phyloP scores from a whole-genome alignment of 208 protist genomes.

The Angomonas deanei region DNA sequence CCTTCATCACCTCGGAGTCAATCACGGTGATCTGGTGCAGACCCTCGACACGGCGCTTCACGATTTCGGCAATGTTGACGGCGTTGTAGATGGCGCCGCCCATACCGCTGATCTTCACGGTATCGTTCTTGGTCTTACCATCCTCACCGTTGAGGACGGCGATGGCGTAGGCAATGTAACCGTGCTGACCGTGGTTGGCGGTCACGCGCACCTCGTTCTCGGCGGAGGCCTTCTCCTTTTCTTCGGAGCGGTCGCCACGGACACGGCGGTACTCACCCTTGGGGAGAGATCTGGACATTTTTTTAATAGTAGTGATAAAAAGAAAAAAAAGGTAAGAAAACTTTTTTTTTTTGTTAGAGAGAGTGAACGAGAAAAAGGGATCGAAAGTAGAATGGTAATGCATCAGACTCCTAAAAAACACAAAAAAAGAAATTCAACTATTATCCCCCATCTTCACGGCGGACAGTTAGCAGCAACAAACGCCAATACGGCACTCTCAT shows the following conservation, averaged over 20 bases:
- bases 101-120: conserved; percentile 88
- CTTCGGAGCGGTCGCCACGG: conserved; percentile 31
- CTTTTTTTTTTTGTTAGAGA: conserved; percentile 10
- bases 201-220: conserved; percentile 89
- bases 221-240: conserved; percentile 49
- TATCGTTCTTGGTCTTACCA: conserved; percentile 75
- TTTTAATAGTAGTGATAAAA: not conserved
- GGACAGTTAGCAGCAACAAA: not conserved
- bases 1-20: conserved; percentile 67
- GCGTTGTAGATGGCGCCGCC: conserved; percentile 87
- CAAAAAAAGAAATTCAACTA: not conserved
- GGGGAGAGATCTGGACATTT: not conserved
- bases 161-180: conserved; percentile 89
- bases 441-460: not conserved
- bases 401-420: not conserved
- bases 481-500: not conserved
- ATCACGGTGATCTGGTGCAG: conserved; percentile 91
- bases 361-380: not conserved
- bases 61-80: conserved; percentile 90
- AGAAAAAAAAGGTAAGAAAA: conserved; percentile 5
- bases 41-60: conserved; percentile 87
- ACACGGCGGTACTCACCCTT: conserved; percentile 62
- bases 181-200: conserved; percentile 67
- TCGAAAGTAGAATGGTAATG: not conserved
- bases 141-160: conserved; percentile 80